Conservation (phyloP, 805 yeast species). For the Cyberlindnera bimundalis region DNA sequence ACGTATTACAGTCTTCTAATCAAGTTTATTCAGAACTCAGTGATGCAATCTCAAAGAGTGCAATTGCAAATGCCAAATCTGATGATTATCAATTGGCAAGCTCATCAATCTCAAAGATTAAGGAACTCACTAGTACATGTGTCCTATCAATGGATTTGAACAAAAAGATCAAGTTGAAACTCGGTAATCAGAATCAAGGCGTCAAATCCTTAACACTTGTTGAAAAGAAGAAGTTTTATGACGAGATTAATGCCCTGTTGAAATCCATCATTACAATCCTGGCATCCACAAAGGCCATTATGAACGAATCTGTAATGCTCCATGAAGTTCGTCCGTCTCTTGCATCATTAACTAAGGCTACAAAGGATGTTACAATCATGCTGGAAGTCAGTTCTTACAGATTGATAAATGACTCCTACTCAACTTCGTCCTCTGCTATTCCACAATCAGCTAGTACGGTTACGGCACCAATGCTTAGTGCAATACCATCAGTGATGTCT, state of each 20-base stretch:
- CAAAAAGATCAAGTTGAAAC: constrained; percentile 53
- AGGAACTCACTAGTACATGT: constrained; percentile 75
- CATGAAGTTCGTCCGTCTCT: constrained; percentile 77
- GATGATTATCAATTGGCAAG: constrained; percentile 35
- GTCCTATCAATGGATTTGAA: constrained; percentile 81
- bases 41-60: constrained; percentile 61
- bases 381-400: constrained; percentile 63
- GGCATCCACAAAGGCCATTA: constrained; percentile 77
- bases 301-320: constrained; percentile 75
- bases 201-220: constrained; percentile 39
- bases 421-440: constrained; percentile 9
- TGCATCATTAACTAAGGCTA: constrained; percentile 78
- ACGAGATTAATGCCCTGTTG: constrained; percentile 75
- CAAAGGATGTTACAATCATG: constrained; percentile 88
- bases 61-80: constrained; percentile 47
- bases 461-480: constrained; percentile 22
- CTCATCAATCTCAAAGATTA: constrained; percentile 58
- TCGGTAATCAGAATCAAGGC: constrained; percentile 35
- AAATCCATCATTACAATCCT: constrained; percentile 81
- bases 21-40: constrained; percentile 75
- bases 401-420: constrained; percentile 25
- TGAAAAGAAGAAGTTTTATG: constrained; percentile 72
- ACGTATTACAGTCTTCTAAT: constrained; percentile 66
- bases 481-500: constrained; percentile 30
- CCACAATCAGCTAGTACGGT: constrained; percentile 21